Evolutionary conservation across 2,329 filamentous ascomycete species (phyloP).

Genomic region (Aspergillus piperis): DNA sequence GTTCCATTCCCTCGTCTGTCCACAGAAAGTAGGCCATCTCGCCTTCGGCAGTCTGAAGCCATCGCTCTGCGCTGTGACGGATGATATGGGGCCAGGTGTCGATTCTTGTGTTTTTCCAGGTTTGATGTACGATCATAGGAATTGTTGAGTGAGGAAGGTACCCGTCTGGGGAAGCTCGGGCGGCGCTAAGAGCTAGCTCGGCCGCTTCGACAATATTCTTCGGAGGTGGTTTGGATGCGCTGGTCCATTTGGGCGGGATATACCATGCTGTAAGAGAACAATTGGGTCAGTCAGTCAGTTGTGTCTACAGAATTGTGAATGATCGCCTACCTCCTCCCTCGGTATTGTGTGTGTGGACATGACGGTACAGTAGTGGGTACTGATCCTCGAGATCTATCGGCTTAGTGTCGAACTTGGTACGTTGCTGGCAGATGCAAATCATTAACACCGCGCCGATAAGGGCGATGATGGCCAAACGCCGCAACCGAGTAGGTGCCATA

Average conservation of each 20-base stretch:
- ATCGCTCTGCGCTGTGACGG: conserved; percentile 29
- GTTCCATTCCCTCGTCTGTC: conserved; percentile 33
- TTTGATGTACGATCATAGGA: conserved; percentile 36
- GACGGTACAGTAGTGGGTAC: too few species aligned
- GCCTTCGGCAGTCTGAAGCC: conserved; percentile 27
- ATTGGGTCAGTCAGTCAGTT: too few species aligned
- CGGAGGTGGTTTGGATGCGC: background rate
- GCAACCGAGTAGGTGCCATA: too few species aligned
- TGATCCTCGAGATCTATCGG: too few species aligned
- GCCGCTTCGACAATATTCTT: conserved; percentile 32
- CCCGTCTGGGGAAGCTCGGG: conserved; percentile 14
- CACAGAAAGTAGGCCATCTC: conserved; percentile 39
- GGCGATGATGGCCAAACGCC: too few species aligned
- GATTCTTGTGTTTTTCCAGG: conserved; percentile 31
- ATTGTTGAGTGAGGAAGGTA: conserved; percentile 29
- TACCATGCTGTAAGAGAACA: conserved; percentile 13
- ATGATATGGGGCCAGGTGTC: conserved; percentile 29
- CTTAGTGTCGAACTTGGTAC: too few species aligned
- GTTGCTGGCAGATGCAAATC: too few species aligned
- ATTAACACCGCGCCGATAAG: too few species aligned
- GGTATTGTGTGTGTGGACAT: too few species aligned
- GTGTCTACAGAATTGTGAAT: too few species aligned
- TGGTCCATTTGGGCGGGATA: conserved; percentile 13
- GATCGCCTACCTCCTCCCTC: too few species aligned
- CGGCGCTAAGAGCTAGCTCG: conserved; percentile 24